phyloP scores from a whole-genome alignment of 202 grass and related monocot genomes.

The Hordeum pubiflorum region DNA sequence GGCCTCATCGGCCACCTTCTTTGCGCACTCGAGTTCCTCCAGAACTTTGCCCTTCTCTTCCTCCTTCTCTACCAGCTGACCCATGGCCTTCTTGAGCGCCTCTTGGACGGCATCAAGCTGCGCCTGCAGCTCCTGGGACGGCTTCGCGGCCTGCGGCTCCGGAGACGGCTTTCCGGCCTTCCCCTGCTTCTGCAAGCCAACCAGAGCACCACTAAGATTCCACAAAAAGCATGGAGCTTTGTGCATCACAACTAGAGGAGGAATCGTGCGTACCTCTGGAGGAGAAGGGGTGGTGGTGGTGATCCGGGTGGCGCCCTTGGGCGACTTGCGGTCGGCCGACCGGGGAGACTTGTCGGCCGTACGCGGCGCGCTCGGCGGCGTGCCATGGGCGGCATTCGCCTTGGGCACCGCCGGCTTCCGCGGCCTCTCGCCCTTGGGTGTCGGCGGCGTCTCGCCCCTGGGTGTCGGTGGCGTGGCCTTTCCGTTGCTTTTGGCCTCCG shows the following conservation, averaged over 20 bases:
- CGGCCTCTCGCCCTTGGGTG: constrained; percentile 23
- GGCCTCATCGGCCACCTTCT: constrained; percentile 57
- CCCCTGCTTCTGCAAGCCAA: constrained; percentile 34
- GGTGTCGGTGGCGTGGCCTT: constrained; percentile 47
- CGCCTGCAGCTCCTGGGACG: constrained; percentile 43
- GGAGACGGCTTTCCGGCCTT: constrained; percentile 33
- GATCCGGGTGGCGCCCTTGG: constrained; percentile 40
- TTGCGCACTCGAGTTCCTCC: constrained; percentile 54
- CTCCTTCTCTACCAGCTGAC: constrained; percentile 58
- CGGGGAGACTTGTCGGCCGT: constrained; percentile 44
- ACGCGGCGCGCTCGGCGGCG: constrained; percentile 37
- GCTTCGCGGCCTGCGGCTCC: constrained; percentile 31
- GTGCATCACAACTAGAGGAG: background rate
- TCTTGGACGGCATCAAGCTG: constrained; percentile 44
- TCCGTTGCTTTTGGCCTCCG: constrained; percentile 46
- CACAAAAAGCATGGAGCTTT: background rate
- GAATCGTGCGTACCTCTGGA: constrained; percentile 43
- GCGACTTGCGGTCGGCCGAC: constrained; percentile 47
- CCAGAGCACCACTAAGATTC: background rate
- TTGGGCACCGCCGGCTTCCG: constrained; percentile 49
- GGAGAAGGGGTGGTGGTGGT: constrained; percentile 21
- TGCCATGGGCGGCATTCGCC: constrained; percentile 23
- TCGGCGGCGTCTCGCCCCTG: constrained; percentile 45
- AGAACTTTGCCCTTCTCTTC: constrained; percentile 47
- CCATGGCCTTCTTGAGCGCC: constrained; percentile 57